Conservation (phyloP, 2,329 filamentous ascomycete genomes). For the Coniochaeta pulveracea region DNA sequence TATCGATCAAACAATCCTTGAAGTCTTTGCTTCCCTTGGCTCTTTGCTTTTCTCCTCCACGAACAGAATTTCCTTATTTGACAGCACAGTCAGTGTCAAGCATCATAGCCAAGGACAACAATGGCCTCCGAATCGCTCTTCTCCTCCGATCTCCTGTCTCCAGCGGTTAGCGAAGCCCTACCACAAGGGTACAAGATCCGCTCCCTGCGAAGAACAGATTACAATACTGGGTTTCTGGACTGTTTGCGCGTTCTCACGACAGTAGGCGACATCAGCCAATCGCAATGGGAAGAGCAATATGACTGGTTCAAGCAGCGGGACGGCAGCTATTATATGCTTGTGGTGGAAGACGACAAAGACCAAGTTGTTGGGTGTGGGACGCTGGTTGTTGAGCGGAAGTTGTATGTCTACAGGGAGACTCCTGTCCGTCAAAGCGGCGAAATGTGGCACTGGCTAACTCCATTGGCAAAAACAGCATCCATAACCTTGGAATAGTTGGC, state of each 20-base stretch:
- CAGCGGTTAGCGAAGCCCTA: slow-evolving; percentile 58
- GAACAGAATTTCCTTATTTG: too few relatives aligned
- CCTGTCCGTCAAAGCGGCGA: not conserved
- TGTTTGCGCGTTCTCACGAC: slow-evolving; percentile 85
- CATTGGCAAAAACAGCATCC: slow-evolving; percentile 43
- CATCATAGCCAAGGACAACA: too few relatives aligned
- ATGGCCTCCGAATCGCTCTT: slow-evolving; percentile 57
- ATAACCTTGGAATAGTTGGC: slow-evolving; percentile 71
- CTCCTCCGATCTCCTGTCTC: slow-evolving; percentile 63
- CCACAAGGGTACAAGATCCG: slow-evolving; percentile 77
- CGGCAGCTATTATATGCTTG: slow-evolving; percentile 75
- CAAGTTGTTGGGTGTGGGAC: slow-evolving; percentile 83
- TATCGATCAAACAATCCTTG: too few relatives aligned
- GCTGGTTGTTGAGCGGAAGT: slow-evolving; percentile 87
- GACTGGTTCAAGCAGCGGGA: slow-evolving; percentile 67
- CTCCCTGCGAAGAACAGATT: slow-evolving; percentile 69
- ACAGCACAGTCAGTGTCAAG: too few relatives aligned
- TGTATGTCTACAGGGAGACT: slow-evolving; percentile 42
- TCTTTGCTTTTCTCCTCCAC: too few relatives aligned
- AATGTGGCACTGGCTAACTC: not conserved
- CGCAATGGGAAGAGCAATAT: slow-evolving; percentile 68
- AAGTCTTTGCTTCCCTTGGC: too few relatives aligned
- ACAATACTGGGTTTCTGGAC: slow-evolving; percentile 73
- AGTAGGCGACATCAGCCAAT: slow-evolving; percentile 73
- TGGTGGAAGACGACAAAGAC: slow-evolving; percentile 60